phyloP scores from a whole-genome alignment of 768 basidiomycete species.

The Suillus weaverae region DNA sequence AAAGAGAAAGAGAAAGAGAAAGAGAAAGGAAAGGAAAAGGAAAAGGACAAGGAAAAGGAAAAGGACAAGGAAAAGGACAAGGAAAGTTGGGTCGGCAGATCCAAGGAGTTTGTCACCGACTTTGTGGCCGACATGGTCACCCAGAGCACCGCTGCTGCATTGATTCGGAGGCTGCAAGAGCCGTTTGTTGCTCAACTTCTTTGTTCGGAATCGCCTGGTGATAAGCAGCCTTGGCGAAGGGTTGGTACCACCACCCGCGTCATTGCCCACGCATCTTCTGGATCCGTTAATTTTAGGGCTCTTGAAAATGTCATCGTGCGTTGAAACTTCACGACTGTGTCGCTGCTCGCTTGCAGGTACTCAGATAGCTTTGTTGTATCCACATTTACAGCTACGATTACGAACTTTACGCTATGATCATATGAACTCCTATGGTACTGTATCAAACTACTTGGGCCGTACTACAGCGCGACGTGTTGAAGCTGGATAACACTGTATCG shows the following conservation, averaged over 20 bases:
- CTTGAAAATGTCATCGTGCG: background rate
- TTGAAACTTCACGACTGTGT: background rate
- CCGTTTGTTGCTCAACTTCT: slow-evolving; percentile 9
- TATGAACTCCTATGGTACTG: background rate
- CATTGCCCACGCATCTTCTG: slow-evolving; percentile 1
- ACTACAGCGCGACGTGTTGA: background rate
- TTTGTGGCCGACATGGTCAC: background rate
- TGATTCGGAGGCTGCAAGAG: slow-evolving; percentile 7
- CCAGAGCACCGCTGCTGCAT: background rate
- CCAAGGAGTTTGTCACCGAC: background rate
- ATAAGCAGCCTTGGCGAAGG: background rate
- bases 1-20: background rate
- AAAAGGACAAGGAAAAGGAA: background rate
- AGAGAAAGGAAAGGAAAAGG: background rate
- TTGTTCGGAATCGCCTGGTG: background rate
- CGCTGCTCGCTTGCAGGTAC: background rate
- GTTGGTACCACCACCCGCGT: background rate
- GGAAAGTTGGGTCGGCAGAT: slow-evolving; percentile 1
- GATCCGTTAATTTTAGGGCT: slow-evolving; percentile 1
- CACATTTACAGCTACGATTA: background rate
- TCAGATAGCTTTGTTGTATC: background rate
- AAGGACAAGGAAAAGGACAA: background rate
- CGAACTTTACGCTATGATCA: background rate
- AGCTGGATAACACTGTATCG: no score
- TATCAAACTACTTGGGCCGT: background rate